Base-by-base conservation (phyloP, 139 green algal species). In the Ettlia oleoabundans region DNA sequence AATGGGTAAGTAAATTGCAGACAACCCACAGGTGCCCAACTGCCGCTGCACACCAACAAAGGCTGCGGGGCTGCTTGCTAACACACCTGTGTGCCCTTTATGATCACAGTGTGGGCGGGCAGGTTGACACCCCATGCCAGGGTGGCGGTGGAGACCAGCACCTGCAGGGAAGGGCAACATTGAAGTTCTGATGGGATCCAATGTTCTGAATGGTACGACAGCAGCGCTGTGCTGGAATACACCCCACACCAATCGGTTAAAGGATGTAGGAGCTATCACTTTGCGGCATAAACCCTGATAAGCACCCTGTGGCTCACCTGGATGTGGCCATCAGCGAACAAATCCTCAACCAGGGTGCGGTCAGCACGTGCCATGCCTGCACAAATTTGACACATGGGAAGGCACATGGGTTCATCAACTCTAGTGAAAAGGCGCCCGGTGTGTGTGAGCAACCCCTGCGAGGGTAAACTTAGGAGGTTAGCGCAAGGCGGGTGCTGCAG, bases 111-210 rank as follows among this genome's bases (percentile, higher is more conserved):
- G 90, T 99, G 97, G 0, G 97, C 97, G 9, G 97, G 97, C 82
- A 99, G 94, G 91, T 99, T 99, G 52, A 99, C 97, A 43, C 97
- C 97, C 97, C 97, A 99, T 13, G 97, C 97, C 65, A 99, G 90
- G 2, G 97, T 99, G 66, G 97, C 97, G 37, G 97, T 99, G 1
- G 95, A 98, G 62, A 99, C 96, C 38, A 99, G 88, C 80, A 99
- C 95, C 89, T 96, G 93, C 32, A 85, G 30, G 38, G 37, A 40
- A 43, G 24, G 40, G 40, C 67, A 58, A n/a, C n/a, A n/a, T n/a
- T n/a, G n/a, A n/a, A n/a, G n/a, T n/a, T n/a, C n/a, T n/a, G n/a
- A n/a, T n/a, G n/a, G n/a, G n/a, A n/a, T n/a, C n/a, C n/a, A n/a
- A n/a, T n/a, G n/a, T n/a, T n/a, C n/a, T n/a, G n/a, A n/a, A n/a